Conservation (phyloP, 2,329 filamentous ascomycete species). For the Coleophoma crateriformis region DNA sequence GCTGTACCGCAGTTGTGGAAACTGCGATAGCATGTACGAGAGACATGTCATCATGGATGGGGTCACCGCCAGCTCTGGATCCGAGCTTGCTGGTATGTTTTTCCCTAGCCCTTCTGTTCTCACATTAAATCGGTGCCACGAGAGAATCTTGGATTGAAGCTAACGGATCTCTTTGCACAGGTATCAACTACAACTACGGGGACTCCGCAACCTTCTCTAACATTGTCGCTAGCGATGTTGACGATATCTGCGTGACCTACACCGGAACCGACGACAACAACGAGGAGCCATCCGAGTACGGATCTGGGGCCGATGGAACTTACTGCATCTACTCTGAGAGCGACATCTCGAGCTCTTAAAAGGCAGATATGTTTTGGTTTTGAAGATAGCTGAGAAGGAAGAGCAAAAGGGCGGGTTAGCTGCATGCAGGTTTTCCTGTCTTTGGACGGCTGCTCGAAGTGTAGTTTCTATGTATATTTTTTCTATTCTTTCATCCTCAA, state of each 20-base stretch:
- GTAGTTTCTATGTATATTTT: too few species aligned
- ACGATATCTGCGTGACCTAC: conserved; percentile 21
- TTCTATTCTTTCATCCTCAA: too few species aligned
- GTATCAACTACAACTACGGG: conserved; percentile 47
- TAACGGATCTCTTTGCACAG: conserved; percentile 18
- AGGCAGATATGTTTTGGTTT: too few species aligned
- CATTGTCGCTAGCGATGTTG: conserved; percentile 22
- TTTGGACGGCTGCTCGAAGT: too few species aligned
- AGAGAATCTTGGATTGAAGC: too few species aligned
- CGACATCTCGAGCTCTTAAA: conserved; percentile 1
- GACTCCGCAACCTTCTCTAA: conserved; percentile 38
- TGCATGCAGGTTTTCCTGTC: too few species aligned
- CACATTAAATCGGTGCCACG: conserved; percentile 21
- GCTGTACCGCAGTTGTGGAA: conserved; percentile 43
- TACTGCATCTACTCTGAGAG: conserved; percentile 21
- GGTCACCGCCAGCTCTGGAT: conserved; percentile 34
- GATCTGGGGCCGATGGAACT: conserved; percentile 30
- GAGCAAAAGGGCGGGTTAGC: too few species aligned
- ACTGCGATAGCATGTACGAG: conserved; percentile 31
- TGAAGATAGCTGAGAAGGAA: too few species aligned
- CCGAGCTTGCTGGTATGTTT: conserved; percentile 10
- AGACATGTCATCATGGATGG: conserved; percentile 32
- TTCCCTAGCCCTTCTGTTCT: not conserved
- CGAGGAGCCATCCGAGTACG: conserved; percentile 31
- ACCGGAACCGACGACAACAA: conserved; percentile 29